Conservation (phyloP, 352 stramenopile genomes). For the Aphanomyces euteiches region DNA sequence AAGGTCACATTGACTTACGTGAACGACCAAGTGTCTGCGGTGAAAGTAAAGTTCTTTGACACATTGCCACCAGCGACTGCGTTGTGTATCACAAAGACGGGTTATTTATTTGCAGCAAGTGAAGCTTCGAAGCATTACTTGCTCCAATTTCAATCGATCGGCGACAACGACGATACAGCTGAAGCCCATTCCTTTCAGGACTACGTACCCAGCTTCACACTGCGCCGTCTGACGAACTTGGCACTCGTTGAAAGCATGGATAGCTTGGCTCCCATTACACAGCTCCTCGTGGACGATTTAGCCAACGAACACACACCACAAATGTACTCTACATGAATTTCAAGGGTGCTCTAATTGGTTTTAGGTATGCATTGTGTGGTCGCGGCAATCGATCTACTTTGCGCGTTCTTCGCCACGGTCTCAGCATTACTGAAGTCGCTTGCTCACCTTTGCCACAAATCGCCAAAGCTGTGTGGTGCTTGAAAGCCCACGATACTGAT, state of each 20-base stretch:
- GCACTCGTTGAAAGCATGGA: constrained; percentile 72
- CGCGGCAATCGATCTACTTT: constrained; percentile 91
- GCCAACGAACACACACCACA: constrained; percentile 94
- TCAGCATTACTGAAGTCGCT: constrained; percentile 95
- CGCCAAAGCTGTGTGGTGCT: constrained; percentile 93
- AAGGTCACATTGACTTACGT: constrained; percentile 94
- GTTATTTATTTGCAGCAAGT: constrained; percentile 94
- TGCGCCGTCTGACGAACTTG: constrained; percentile 88
- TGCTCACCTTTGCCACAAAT: constrained; percentile 93
- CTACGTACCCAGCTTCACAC: constrained; percentile 57
- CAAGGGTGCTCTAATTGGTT: not conserved
- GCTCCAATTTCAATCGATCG: constrained; percentile 97
- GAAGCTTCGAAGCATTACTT: constrained; percentile 98
- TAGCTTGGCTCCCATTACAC: constrained; percentile 91
- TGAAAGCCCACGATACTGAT: constrained; percentile 84
- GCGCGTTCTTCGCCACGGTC: constrained; percentile 93
- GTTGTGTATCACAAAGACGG: constrained; percentile 97
- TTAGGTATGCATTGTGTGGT: constrained; percentile 86
- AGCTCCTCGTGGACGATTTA: constrained; percentile 94
- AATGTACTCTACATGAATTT: constrained; percentile 59
- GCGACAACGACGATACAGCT: constrained; percentile 86
- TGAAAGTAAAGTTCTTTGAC: constrained; percentile 95
- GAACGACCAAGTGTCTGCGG: constrained; percentile 69
- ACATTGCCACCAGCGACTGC: constrained; percentile 91
- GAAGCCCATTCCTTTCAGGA: constrained; percentile 48